Percentiles rank a stretch among this genome's conserved stretches.
phyloP scores from a whole-genome alignment of 2,329 filamentous ascomycete species.

The Ilyonectria sp. region DNA sequence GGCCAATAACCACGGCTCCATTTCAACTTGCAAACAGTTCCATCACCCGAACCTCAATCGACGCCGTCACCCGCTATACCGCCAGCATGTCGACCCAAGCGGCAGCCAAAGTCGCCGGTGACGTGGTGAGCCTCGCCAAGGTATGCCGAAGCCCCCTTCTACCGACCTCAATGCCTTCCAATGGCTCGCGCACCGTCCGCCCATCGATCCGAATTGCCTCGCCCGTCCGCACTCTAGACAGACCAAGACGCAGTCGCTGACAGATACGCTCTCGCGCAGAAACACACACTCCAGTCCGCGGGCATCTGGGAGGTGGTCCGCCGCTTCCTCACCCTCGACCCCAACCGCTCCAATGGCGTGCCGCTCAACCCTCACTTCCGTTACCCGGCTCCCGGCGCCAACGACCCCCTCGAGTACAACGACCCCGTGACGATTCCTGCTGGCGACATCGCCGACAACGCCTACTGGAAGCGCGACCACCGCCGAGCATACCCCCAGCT shows the following conservation, averaged over 20 bases:
- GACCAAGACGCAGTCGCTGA: constrained; percentile 30
- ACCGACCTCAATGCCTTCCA: constrained; percentile 38
- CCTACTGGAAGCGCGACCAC: constrained; percentile 88
- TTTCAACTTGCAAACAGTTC: constrained; percentile 49
- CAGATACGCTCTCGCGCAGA: constrained; percentile 68
- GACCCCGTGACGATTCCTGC: constrained; percentile 72
- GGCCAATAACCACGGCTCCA: constrained; percentile 49
- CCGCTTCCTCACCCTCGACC: constrained; percentile 83
- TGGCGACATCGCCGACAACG: constrained; percentile 61
- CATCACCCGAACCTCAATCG: constrained; percentile 48
- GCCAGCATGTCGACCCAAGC: constrained; percentile 74
- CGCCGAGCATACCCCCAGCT: constrained; percentile 86
- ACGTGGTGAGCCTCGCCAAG: constrained; percentile 71
- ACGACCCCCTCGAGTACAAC: constrained; percentile 55
- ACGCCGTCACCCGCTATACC: constrained; percentile 38
- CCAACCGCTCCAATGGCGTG: constrained; percentile 90
- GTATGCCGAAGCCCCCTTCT: constrained; percentile 57
- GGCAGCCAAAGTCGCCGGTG: constrained; percentile 68
- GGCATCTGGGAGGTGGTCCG: constrained; percentile 92
- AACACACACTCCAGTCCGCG: constrained; percentile 93
- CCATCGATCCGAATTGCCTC: constrained; percentile 38
- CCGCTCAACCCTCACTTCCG: constrained; percentile 95
- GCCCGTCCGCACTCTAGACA: constrained; percentile 16
- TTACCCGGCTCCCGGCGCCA: constrained; percentile 75
- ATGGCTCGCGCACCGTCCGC: constrained; percentile 30